A percentile compares a stretch with the other conserved stretches of the same genome.
Evolutionary conservation across 441 rosid species (phyloP).

Genomic region (Pelargonium australe): DNA sequence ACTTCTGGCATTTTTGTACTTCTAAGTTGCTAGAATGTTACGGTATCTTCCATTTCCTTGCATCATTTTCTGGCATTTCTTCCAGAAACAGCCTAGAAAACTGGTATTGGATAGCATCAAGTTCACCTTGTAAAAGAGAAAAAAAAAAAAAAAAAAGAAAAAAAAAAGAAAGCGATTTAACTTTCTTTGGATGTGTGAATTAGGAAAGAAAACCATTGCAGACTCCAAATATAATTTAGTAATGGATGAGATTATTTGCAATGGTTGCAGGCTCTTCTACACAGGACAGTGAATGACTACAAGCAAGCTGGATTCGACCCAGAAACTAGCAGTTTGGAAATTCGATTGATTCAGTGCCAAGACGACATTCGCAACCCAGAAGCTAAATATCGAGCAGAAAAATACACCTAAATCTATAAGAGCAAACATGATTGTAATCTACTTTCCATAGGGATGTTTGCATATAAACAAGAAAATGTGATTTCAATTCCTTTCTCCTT

Average conservation of each 20-base stretch:
- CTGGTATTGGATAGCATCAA: too few species aligned
- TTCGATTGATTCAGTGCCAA: conserved; percentile 88
- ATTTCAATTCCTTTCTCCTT: not conserved
- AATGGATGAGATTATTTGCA: not conserved
- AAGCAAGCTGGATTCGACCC: conserved; percentile 50
- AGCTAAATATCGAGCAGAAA: conserved; percentile 57
- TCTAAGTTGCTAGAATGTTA: not conserved
- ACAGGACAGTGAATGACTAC: conserved; percentile 73
- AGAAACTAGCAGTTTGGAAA: conserved; percentile 82
- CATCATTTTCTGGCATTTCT: too few species aligned
- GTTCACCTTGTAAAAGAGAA: not conserved
- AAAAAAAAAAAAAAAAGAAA: too few species aligned
- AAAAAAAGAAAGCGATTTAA: too few species aligned
- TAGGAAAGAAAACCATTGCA: not conserved
- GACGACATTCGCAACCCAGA: conserved; percentile 77
- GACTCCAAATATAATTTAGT: not conserved
- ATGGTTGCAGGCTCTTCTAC: conserved; percentile 58
- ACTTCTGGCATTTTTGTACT: not conserved
- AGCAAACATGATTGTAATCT: not conserved
- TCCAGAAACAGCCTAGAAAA: too few species aligned
- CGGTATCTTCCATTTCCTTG: not conserved
- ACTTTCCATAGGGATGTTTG: not conserved
- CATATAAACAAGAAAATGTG: not conserved
- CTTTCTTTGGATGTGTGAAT: not conserved
- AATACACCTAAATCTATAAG: conserved; percentile 30